phyloP scores from a whole-genome alignment of 257 asterid genomes.

The Solanum virginianum region DNA sequence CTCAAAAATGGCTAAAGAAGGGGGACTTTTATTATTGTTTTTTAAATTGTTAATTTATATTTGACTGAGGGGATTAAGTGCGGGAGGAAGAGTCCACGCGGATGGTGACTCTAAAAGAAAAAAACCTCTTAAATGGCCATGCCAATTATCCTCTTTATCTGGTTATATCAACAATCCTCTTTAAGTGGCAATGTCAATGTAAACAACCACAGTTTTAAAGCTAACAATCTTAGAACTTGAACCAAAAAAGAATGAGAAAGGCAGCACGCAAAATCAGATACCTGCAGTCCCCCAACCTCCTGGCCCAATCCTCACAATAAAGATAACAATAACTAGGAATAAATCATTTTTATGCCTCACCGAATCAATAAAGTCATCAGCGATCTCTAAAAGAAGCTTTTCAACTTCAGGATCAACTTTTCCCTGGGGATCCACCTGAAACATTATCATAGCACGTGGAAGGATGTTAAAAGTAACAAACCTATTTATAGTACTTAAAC shows the following conservation, averaged over 20 bases:
- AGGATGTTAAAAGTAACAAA: background rate
- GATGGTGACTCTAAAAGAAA: background rate
- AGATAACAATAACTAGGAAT: background rate
- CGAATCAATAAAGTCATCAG: slow-evolving; percentile 77
- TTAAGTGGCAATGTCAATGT: background rate
- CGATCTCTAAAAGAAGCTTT: slow-evolving; percentile 64
- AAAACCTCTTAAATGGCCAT: background rate
- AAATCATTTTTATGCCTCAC: slow-evolving; percentile 30
- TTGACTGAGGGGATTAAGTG: background rate
- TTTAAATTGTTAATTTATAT: background rate
- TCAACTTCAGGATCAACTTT: slow-evolving; percentile 78
- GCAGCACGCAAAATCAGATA: background rate
- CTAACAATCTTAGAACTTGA: background rate
- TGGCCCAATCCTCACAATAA: background rate
- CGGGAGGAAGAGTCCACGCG: background rate
- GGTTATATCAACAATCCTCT: background rate
- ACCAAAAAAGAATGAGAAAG: background rate
- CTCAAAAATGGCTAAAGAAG: background rate
- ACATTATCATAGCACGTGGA: slow-evolving; percentile 2
- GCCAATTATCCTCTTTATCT: background rate
- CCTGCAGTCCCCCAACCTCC: background rate
- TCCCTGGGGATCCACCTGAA: slow-evolving; percentile 54
- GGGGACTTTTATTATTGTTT: background rate
- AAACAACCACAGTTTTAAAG: background rate
- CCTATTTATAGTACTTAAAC: background rate